Evolutionary conservation across 768 basidiomycete genomes (phyloP), one percentile per base, ranked within the genome.

Genomic region (Mycena olivaceomarginata): DNA sequence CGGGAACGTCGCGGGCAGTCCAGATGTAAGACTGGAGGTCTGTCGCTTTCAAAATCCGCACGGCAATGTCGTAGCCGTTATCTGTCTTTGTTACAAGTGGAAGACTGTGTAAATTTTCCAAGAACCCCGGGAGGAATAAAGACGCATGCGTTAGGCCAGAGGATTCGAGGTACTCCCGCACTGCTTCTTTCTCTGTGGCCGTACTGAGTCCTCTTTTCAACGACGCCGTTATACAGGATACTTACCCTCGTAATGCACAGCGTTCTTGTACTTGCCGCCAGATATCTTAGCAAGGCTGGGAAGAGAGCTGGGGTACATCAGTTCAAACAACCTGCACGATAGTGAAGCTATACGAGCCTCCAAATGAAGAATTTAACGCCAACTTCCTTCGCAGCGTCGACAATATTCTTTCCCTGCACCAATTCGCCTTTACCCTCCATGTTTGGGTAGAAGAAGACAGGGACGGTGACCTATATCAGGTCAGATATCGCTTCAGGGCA

Each of bases 281-380:
- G 67, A 68, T 2, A 68, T 4, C 18, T 51, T 68, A 0, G 31
- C 40, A 7, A 74, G 48, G 59, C 53, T 51, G 11, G 74, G 74
- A 3, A 75, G 51, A 3, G 60, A 69, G 62, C 74, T 75, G 56
- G 3, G 25, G n/a, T 22, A 20, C 11, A 8, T 73, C 18, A 67
- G 10, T n/a, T 13, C 10, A 41, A 22, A 12, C 8, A 10, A 15
- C 3, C 20, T 1, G 37, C 16, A 57, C 16, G 41, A 57, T 25
- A 57, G 22, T 25, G 12, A 11, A 25, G 20, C 18, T 39, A 31
- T 8, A 5, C 72, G 25, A 10, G 65, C 74, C 20, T 69, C 56
- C 41, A 75, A 40, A 75, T 64, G 31, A 70, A 39, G 31, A 70
- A 70, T 39, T 70, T 70, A 43, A 70, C 68, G n/a, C 68, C 69